Evolutionary conservation across 2,329 filamentous ascomycete genomes (phyloP), one percentile per base, ranked within the genome.

Genomic region (Colletotrichum scovillei): DNA sequence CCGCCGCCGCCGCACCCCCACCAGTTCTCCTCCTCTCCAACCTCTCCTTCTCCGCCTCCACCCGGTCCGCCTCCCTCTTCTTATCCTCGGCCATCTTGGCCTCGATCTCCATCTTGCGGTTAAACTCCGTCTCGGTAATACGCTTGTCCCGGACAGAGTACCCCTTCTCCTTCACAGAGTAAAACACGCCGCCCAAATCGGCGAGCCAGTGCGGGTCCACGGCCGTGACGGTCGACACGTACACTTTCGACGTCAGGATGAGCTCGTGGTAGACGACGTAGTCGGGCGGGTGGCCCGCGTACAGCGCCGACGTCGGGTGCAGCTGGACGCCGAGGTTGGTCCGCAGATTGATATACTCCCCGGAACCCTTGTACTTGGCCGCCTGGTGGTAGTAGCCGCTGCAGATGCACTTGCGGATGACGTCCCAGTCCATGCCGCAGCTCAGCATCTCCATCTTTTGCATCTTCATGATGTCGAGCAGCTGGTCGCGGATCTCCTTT

Each of bases 211-310:
- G 95, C 65, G 97, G 96, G 81, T 99, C 97, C 1, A 99, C 97
- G 1, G 95, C 91, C 5, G 97, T 99, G 11, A 99, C 97, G 5
- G 95, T 98, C 3, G 94, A 97, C 92, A 99, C 98, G 86, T 98
- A 99, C 81, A 98, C 97, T 81, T 98, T 98, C 70, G 92, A 94
- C 0, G 97, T 99, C 74, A 99, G 90, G 78, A 99, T 98, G 72
- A 99, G 90, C 83, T 99, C 97, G 86, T 99, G 97, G 83, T 99
- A 99, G 55, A 99, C 92, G 65, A 99, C 95, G 80, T 98, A 98
- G 81, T 99, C 97, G 1, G 97, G 97, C 28, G 98, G 90, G 82
- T 98, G 97, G 4, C 97, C 97, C 1, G 97, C 97, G 80, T 98
- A 98, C 0, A 99, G 89, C 1, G 97, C 95, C 75, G 92, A 95